Percentiles rank a stretch among this genome's conserved stretches.
These are phyloP conservation scores for Strigomonas galati DNA, from an alignment of 208 protist species.

Conservation along the genomic window DNA sequence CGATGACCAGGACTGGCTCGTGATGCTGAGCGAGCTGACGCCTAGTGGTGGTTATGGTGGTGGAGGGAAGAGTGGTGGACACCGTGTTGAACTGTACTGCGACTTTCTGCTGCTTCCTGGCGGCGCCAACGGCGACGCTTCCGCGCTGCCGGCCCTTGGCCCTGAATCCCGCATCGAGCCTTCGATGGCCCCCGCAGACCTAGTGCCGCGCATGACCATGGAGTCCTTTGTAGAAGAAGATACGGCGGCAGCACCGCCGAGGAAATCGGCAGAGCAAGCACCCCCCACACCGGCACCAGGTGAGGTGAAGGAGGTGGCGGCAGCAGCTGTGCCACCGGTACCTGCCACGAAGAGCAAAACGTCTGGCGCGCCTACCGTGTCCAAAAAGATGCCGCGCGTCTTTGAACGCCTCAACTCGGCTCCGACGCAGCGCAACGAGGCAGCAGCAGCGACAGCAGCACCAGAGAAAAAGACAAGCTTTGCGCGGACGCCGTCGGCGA, in stretches of 20 bases:
- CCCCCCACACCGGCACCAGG: background rate
- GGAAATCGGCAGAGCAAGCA: too few species aligned
- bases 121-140: background rate
- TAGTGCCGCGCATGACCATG: too few species aligned
- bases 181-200: background rate
- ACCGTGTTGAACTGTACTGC: conserved; percentile 48
- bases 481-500: background rate
- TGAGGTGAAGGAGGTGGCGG: background rate
- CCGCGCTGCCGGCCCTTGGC: conserved; percentile 4
- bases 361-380: too few species aligned
- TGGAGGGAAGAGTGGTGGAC: background rate
- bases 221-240: background rate
- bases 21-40: conserved; percentile 51
- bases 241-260: too few species aligned
- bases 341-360: too few species aligned
- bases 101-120: conserved; percentile 56
- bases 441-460: background rate
- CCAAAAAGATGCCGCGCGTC: background rate
- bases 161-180: background rate
- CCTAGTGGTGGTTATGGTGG: conserved; percentile 14
- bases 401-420: conserved; percentile 9
- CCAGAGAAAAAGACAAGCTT: background rate
- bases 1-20: conserved; percentile 68
- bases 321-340: too few species aligned
- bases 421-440: background rate